Conservation (phyloP, 2,329 filamentous ascomycete genomes). For the Xylariaceae sp. region DNA sequence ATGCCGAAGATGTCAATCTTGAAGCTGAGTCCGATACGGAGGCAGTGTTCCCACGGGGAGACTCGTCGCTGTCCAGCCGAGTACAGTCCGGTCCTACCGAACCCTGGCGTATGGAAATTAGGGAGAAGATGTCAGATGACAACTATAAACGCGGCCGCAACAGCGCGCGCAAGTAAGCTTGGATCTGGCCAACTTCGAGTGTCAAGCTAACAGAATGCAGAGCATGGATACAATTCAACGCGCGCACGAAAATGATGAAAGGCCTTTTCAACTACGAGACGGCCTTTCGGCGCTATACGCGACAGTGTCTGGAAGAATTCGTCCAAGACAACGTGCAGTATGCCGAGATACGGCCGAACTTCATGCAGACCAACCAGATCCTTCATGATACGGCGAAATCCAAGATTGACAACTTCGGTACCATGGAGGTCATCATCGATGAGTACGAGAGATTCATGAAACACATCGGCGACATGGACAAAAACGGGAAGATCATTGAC, state of each 20-base stretch:
- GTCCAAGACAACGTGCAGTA: constrained; percentile 54
- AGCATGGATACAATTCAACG: constrained; percentile 57
- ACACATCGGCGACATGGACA: constrained; percentile 30
- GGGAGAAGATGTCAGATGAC: constrained; percentile 14
- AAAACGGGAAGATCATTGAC: constrained; percentile 21
- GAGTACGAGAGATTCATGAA: constrained; percentile 41
- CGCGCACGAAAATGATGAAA: constrained; percentile 56
- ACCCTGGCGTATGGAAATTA: constrained; percentile 3
- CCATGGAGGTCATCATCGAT: constrained; percentile 48
- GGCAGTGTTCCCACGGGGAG: neutral
- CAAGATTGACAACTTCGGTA: constrained; percentile 42
- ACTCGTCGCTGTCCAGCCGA: neutral
- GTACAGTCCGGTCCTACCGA: constrained; percentile 2
- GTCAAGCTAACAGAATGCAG: constrained; percentile 30
- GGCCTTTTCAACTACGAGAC: constrained; percentile 53
- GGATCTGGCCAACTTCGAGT: neutral
- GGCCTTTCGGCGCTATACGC: constrained; percentile 51
- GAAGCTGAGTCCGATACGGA: constrained; percentile 6
- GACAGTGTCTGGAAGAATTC: constrained; percentile 48
- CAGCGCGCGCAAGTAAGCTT: constrained; percentile 23
- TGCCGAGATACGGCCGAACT: constrained; percentile 55
- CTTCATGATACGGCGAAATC: constrained; percentile 42
- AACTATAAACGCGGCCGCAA: constrained; percentile 17
- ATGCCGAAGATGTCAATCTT: constrained; percentile 4
- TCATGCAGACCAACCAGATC: constrained; percentile 50